phyloP scores from a whole-genome alignment of 495 filamentous ascomycete genomes.

The Cetradonia linearis region DNA sequence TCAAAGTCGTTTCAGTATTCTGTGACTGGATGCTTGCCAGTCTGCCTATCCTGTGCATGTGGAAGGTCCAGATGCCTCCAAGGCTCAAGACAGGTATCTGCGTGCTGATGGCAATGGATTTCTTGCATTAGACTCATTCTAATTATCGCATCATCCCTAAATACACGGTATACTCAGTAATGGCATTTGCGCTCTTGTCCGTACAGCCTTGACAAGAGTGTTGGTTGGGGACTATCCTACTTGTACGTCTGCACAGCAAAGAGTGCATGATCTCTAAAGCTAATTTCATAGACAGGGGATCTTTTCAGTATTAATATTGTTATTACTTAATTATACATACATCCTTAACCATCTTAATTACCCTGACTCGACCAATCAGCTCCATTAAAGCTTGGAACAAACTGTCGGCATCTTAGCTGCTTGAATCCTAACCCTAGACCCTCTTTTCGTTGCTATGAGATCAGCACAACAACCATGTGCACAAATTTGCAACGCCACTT shows the following conservation, averaged over 20 bases:
- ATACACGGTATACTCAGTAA: background rate
- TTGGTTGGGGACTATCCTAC: background rate
- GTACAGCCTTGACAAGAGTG: background rate
- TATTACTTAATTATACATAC: background rate
- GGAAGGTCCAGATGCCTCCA: background rate
- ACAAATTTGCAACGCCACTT: background rate
- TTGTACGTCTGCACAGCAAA: background rate
- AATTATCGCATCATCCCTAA: background rate
- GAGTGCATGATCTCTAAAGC: background rate
- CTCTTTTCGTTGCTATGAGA: background rate
- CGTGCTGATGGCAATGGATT: conserved; percentile 1
- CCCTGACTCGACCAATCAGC: background rate
- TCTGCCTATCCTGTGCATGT: background rate
- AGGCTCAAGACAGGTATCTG: background rate
- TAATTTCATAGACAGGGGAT: background rate
- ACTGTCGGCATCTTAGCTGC: background rate
- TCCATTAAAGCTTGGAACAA: background rate
- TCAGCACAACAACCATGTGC: background rate
- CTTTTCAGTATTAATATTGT: background rate
- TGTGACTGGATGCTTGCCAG: background rate
- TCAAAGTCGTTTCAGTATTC: background rate
- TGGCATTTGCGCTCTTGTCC: background rate
- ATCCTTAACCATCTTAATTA: background rate
- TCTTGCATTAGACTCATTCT: background rate
- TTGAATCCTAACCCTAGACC: background rate